A percentile compares a stretch with the other conserved stretches of the same genome.
Conservation (phyloP, 2,329 filamentous ascomycete species). For the Tolypocladium amazonense region DNA sequence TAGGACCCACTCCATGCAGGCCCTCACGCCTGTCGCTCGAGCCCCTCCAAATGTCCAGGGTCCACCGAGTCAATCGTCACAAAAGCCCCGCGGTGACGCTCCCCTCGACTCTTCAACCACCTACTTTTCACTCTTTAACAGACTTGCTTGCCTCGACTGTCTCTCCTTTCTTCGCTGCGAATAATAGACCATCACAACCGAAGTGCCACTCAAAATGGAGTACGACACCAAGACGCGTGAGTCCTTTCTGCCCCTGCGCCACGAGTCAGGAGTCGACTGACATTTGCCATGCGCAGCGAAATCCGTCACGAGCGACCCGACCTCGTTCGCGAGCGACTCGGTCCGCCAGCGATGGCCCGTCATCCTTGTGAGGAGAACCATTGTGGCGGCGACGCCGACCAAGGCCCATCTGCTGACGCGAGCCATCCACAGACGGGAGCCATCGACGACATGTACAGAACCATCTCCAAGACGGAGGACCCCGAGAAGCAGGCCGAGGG, state of each 20-base stretch:
- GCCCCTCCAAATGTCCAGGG: not conserved
- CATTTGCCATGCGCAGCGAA: constrained; percentile 41
- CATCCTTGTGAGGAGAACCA: constrained; percentile 60
- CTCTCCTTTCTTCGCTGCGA: not conserved
- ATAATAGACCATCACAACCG: not conserved
- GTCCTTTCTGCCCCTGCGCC: constrained; percentile 16
- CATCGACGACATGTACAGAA: constrained; percentile 88
- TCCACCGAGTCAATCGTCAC: not conserved
- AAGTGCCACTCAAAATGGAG: constrained; percentile 44
- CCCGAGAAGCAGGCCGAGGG: constrained; percentile 64
- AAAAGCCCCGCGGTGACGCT: not conserved
- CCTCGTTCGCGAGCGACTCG: constrained; percentile 78
- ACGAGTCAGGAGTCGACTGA: constrained; percentile 1
- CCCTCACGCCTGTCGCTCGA: not conserved
- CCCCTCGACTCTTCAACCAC: not conserved
- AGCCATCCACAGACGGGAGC: constrained; percentile 57
- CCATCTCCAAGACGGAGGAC: constrained; percentile 48
- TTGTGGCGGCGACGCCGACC: no score
- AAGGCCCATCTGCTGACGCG: not conserved
- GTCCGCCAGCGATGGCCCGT: constrained; percentile 85
- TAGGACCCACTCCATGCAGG: not conserved
- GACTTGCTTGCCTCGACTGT: not conserved
- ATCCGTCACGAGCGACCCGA: constrained; percentile 70
- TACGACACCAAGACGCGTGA: constrained; percentile 63
- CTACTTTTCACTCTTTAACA: not conserved